phyloP scores from a whole-genome alignment of 192 early-diverging fungal species.

The Coemansia sp. region DNA sequence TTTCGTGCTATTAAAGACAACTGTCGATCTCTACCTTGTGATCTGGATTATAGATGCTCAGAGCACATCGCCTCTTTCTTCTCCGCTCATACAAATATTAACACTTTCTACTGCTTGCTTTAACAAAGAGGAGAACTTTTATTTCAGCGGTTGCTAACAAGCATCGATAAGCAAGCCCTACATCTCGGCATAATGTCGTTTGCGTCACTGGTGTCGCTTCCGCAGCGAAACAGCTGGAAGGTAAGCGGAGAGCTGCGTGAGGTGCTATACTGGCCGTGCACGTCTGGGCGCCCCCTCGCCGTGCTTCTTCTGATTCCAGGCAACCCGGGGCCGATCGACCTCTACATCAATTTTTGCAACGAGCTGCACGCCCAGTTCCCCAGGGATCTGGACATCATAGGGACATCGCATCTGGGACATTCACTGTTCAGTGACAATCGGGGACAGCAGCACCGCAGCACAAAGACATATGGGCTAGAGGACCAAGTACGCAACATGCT shows the following conservation, averaged over 20 bases:
- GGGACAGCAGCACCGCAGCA: slow-evolving; percentile 21
- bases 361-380: slow-evolving; percentile 54
- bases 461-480: slow-evolving; percentile 21
- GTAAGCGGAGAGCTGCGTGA: slow-evolving; percentile 41
- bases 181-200: slow-evolving; percentile 24
- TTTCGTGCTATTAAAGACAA: no score
- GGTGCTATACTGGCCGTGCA: slow-evolving; percentile 47
- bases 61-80: no score
- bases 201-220: slow-evolving; percentile 24
- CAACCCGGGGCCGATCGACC: slow-evolving; percentile 80
- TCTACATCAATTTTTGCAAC: slow-evolving; percentile 74
- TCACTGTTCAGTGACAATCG: slow-evolving; percentile 40
- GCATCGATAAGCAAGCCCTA: no score
- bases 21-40: no score
- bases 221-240: slow-evolving; percentile 33
- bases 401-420: slow-evolving; percentile 54
- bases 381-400: slow-evolving; percentile 61
- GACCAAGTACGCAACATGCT: slow-evolving; percentile 39
- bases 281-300: slow-evolving; percentile 11
- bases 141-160: no score
- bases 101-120: no score
- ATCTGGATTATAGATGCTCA: no score
- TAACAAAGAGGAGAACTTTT: no score
- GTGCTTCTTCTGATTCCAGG: slow-evolving; percentile 64
- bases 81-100: no score